Percentiles rank a stretch among this genome's conserved stretches.
These are phyloP conservation scores for Arabidopsis hybrid DNA, from an alignment of 441 rosid species.

Conservation along the genomic window DNA sequence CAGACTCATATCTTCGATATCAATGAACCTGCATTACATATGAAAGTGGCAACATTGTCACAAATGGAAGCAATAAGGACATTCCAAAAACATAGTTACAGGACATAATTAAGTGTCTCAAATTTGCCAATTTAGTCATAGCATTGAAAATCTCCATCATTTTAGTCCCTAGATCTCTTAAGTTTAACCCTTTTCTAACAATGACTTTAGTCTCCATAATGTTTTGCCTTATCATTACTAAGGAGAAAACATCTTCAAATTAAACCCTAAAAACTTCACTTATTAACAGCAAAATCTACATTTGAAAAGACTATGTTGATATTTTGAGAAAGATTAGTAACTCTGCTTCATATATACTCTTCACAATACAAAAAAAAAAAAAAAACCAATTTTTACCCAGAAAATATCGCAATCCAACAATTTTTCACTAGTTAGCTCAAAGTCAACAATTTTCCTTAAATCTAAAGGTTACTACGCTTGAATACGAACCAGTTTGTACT, in stretches of 20 bases:
- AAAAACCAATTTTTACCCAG: conserved; percentile 1
- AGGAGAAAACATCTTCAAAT: neutral
- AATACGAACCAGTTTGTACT: neutral
- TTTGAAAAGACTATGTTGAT: neutral
- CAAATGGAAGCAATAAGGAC: conserved; percentile 29
- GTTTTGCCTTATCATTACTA: neutral
- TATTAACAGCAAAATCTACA: conserved; percentile 9
- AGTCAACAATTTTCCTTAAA: neutral
- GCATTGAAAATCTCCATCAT: too few species aligned
- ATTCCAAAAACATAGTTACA: conserved; percentile 26
- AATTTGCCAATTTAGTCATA: neutral
- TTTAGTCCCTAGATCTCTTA: neutral
- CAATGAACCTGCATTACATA: conserved; percentile 30
- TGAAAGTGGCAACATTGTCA: conserved; percentile 12
- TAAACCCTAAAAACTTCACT: neutral
- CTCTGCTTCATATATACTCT: neutral
- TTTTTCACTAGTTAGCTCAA: conserved; percentile 13
- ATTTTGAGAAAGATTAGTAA: neutral
- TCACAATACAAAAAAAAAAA: neutral
- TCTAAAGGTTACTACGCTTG: neutral
- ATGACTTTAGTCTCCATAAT: neutral
- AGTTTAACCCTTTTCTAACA: neutral
- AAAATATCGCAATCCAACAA: conserved; percentile 5
- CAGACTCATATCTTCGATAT: conserved; percentile 30
- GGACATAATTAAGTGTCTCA: neutral